Percentiles rank a stretch among this genome's conserved stretches.
Evolutionary conservation across 164 flowering plant species (phyloP).

Genomic region (Piper longum): DNA sequence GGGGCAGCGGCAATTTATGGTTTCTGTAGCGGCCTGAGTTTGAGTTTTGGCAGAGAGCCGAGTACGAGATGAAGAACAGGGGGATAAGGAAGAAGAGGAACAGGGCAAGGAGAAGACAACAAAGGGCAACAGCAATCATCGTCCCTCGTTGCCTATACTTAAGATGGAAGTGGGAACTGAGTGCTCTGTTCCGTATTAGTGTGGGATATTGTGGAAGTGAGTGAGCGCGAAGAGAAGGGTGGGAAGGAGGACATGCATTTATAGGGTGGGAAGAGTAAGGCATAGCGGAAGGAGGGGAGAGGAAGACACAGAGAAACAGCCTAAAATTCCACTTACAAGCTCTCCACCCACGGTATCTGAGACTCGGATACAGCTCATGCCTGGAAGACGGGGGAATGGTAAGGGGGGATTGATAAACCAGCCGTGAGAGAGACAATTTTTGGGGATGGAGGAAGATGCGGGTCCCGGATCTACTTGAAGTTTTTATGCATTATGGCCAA

Average conservation of each 20-base stretch:
- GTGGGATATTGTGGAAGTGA: background rate
- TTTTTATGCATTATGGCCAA: too few relatives aligned
- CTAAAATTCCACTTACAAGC: background rate
- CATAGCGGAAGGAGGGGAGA: constrained; percentile 26
- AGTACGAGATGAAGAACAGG: constrained; percentile 8
- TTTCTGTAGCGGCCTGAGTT: constrained; percentile 1
- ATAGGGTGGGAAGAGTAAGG: constrained; percentile 11
- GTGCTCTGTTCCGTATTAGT: constrained; percentile 2
- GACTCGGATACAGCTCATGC: constrained; percentile 35
- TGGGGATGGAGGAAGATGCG: too few relatives aligned
- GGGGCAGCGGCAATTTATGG: constrained; percentile 56
- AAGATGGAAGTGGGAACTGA: background rate
- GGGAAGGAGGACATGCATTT: constrained; percentile 13
- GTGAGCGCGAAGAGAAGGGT: constrained; percentile 1
- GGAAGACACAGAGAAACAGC: background rate
- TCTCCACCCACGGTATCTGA: constrained; percentile 40
- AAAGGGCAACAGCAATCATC: background rate
- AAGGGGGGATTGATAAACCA: background rate
- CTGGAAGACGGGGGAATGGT: constrained; percentile 2
- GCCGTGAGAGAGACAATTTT: background rate
- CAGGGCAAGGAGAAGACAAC: background rate
- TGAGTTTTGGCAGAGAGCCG: constrained; percentile 8
- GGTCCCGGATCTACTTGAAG: too few relatives aligned
- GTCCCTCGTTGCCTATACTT: background rate
- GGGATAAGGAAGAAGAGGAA: background rate